Conservation (phyloP, 2,329 filamentous ascomycete genomes). For the Akanthomyces lecanii region DNA sequence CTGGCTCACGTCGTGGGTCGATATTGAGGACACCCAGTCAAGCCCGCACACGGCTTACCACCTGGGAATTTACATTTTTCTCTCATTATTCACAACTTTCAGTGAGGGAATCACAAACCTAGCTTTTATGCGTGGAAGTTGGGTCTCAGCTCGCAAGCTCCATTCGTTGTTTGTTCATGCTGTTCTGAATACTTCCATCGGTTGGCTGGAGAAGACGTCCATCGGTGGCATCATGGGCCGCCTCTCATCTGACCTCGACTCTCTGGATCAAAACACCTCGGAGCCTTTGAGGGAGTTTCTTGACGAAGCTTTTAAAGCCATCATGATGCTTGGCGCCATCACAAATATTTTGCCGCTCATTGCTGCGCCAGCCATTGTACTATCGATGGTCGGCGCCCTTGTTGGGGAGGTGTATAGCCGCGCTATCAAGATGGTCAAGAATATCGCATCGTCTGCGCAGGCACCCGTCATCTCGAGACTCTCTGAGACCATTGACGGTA, state of each 20-base stretch:
- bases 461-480: slow-evolving; percentile 47
- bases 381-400: slow-evolving; percentile 33
- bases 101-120: slow-evolving; percentile 34
- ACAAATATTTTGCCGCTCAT: slow-evolving; percentile 39
- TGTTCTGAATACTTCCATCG: slow-evolving; percentile 42
- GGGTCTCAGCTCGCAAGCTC: slow-evolving; percentile 42
- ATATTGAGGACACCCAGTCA: slow-evolving; percentile 21
- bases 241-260: slow-evolving; percentile 44
- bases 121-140: slow-evolving; percentile 42
- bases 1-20: slow-evolving; percentile 39
- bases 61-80: slow-evolving; percentile 40
- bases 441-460: slow-evolving; percentile 31
- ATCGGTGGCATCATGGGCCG: slow-evolving; percentile 42
- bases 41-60: slow-evolving; percentile 36
- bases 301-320: slow-evolving; percentile 30
- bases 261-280: slow-evolving; percentile 39
- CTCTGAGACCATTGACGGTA: slow-evolving; percentile 38
- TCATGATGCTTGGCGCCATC: slow-evolving; percentile 34
- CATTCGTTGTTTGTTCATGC: slow-evolving; percentile 41
- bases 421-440: slow-evolving; percentile 32
- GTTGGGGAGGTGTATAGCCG: slow-evolving; percentile 36
- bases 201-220: slow-evolving; percentile 45
- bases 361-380: slow-evolving; percentile 31
- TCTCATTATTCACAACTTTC: slow-evolving; percentile 34
- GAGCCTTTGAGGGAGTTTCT: slow-evolving; percentile 34